A percentile compares a stretch with the other conserved stretches of the same genome.
Conservation (phyloP, 176 grass and related monocot genomes). For the Lolium perenne region DNA sequence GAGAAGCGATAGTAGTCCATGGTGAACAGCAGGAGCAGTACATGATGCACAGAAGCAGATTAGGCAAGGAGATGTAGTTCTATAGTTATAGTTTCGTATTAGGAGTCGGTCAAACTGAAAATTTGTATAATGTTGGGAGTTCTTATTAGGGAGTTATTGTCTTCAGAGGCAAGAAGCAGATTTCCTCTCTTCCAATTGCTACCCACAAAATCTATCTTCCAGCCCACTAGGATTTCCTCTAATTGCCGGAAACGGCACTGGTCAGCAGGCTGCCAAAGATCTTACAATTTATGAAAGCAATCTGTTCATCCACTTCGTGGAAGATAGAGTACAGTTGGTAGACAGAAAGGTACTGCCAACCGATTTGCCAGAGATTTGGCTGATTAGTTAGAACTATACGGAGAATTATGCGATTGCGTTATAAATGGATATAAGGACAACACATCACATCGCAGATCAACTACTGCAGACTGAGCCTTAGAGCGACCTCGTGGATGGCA, state of each 20-base stretch:
- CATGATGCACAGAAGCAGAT: neutral
- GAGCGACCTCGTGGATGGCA: neutral
- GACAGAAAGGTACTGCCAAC: neutral
- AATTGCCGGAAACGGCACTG: neutral
- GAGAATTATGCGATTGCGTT: neutral
- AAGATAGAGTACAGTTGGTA: neutral
- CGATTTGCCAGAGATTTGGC: neutral
- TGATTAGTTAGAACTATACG: constrained; percentile 1
- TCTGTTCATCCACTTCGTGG: neutral
- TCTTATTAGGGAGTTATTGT: constrained; percentile 8
- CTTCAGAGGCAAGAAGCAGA: neutral
- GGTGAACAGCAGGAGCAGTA: neutral
- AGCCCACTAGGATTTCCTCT: neutral
- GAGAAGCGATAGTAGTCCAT: neutral
- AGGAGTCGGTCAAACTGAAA: neutral
- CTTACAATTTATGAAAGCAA: neutral
- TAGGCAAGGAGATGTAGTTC: neutral
- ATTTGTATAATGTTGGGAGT: neutral
- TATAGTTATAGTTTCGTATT: neutral
- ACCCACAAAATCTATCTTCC: neutral
- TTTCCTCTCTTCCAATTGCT: neutral
- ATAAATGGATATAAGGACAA: neutral
- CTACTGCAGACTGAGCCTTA: neutral
- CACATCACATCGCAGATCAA: neutral
- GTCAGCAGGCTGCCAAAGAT: neutral